Base-by-base conservation (phyloP, 2,329 filamentous ascomycete species). In the Xylariaceae sp. region DNA sequence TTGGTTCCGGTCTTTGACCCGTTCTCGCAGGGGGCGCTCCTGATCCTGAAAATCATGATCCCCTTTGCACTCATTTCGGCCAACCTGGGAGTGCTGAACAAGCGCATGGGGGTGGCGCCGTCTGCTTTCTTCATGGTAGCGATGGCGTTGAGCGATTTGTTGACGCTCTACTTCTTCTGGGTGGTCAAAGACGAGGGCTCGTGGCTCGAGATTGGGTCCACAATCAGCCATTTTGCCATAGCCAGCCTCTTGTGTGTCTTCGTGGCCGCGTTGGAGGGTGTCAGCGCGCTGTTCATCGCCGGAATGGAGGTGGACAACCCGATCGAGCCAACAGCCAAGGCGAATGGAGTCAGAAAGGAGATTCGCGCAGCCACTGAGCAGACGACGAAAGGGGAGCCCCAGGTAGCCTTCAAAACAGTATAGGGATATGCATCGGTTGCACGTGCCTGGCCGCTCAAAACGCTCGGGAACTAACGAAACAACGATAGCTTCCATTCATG, bases 101-200 rank as follows among this genome's bases (percentile, higher is more conserved):
- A 79, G 47, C 68, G 83, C 5, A 67, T 98, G 0, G 82, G 84
- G 12, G 82, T 98, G 0, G 83, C 88, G 7, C 89, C 88, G 0
- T 88, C 83, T 24, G 86, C 88, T 5, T 65, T 98, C 4, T 95
- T 96, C 63, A 95, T 95, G 82, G 66, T 90, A 2, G 88, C 94
- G 32, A 94, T 95, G 77, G 84, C 83, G 1, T 76, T 93, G 32
- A 89, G 83, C 40, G 92, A 98, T 55, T 77, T 94, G 31, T 70
- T 96, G 56, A 96, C 92, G 3, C 69, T 98, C 33, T 86, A 92
- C 51, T 98, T 98, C 67, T 98, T 98, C 63, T 98, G 86, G 78
- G 86, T 94, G 50, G 92, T 98, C 29, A 84, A 83, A 51, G 92
- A 98, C 49, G 92, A 98, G 56, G 92, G 92, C 0, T 92, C 83